These are phyloP conservation scores for Myrica gale DNA, from an alignment of 306 rosid genomes.

Conservation along the genomic window DNA sequence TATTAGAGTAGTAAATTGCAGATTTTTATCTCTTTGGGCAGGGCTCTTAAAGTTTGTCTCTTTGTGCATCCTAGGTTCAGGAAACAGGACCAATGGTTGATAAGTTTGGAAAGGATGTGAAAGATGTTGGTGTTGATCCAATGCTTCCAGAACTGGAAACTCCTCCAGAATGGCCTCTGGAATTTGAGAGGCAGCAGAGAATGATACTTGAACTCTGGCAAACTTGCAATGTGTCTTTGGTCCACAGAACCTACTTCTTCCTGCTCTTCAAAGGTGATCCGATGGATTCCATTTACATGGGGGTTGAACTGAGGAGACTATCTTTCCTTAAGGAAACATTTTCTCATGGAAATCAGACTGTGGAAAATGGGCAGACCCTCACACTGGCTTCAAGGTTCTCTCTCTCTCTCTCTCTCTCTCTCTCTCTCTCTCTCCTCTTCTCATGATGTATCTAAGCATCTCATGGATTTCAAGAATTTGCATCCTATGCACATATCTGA, in stretches of 20 bases:
- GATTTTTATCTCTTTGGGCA: background rate
- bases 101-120: slow-evolving; percentile 40
- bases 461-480: background rate
- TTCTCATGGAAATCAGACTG: slow-evolving; percentile 51
- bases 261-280: slow-evolving; percentile 93
- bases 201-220: slow-evolving; percentile 86
- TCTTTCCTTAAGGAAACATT: slow-evolving; percentile 77
- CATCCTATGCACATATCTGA: background rate
- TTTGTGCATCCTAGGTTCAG: slow-evolving; percentile 45
- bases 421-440: slow-evolving; percentile 1
- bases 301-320: slow-evolving; percentile 85
- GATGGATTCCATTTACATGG: slow-evolving; percentile 88
- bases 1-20: background rate
- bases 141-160: slow-evolving; percentile 55
- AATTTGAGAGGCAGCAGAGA: slow-evolving; percentile 70
- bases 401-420: slow-evolving; percentile 12
- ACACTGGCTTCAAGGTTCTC: slow-evolving; percentile 74
- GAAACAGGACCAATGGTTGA: slow-evolving; percentile 38
- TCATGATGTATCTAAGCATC: background rate
- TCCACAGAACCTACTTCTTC: slow-evolving; percentile 95
- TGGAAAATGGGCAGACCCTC: slow-evolving; percentile 53
- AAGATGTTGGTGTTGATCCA: slow-evolving; percentile 62
- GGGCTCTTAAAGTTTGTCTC: background rate
- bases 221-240: slow-evolving; percentile 75
- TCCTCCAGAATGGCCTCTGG: slow-evolving; percentile 68